phyloP scores from a whole-genome alignment of 805 yeast species.

The Candida nonsorbophila region DNA sequence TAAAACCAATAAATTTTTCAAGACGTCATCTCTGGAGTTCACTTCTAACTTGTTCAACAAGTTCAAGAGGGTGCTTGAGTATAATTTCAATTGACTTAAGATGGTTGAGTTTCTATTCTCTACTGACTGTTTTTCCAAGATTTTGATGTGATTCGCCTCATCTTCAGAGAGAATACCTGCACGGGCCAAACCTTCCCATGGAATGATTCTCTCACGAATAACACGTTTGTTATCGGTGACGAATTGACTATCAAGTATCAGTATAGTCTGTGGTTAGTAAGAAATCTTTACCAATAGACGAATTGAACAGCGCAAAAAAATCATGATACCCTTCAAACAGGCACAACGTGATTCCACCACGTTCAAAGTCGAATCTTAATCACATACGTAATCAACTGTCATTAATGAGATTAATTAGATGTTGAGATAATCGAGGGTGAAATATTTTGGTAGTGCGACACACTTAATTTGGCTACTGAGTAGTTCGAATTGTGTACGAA shows the following conservation, averaged over 20 bases:
- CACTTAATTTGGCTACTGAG: too few relatives aligned
- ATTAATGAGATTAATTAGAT: too few relatives aligned
- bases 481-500: too few relatives aligned
- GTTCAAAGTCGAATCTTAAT: too few relatives aligned
- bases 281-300: too few relatives aligned
- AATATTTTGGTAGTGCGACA: too few relatives aligned
- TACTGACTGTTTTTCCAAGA: slow-evolving; percentile 43
- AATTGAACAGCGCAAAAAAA: too few relatives aligned
- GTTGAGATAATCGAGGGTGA: too few relatives aligned
- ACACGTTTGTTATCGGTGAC: slow-evolving; percentile 60
- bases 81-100: slow-evolving; percentile 41
- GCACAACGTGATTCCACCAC: too few relatives aligned
- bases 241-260: slow-evolving; percentile 57
- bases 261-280: slow-evolving; percentile 18
- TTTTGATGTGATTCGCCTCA: slow-evolving; percentile 60
- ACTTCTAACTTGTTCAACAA: slow-evolving; percentile 44
- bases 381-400: slow-evolving; percentile 2
- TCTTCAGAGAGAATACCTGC: slow-evolving; percentile 60
- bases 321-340: not conserved
- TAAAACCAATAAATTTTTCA: slow-evolving; percentile 59
- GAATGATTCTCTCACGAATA: slow-evolving; percentile 74
- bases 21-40: slow-evolving; percentile 54
- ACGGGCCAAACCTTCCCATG: slow-evolving; percentile 88
- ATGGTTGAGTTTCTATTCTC: slow-evolving; percentile 40
- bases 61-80: slow-evolving; percentile 49